Conservation (phyloP, 208 protist species). For the Wallacemonas collosoma region DNA sequence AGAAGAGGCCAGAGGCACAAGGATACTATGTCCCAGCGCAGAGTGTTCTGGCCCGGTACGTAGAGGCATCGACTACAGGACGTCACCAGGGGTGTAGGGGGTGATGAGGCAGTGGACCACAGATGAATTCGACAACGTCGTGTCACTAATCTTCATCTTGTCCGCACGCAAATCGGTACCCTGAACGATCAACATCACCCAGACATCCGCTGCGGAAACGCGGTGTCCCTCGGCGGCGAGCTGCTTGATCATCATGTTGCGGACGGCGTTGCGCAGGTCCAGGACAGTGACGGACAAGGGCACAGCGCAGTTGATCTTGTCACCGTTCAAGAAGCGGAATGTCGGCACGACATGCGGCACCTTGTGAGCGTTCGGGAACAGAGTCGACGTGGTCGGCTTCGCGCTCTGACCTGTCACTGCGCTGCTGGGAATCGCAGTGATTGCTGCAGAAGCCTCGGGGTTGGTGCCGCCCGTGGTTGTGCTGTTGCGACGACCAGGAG, state of each 20-base stretch:
- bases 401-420: neutral
- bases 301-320: neutral
- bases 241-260: neutral
- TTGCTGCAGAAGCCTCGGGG: neutral
- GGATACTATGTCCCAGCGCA: no score
- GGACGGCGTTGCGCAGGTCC: neutral
- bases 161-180: slow-evolving; percentile 2
- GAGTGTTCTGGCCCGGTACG: no score
- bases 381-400: neutral
- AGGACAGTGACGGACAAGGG: neutral
- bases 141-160: neutral
- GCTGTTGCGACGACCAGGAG: no score
- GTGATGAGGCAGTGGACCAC: slow-evolving; percentile 15
- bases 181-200: slow-evolving; percentile 12
- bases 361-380: neutral
- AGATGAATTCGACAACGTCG: neutral
- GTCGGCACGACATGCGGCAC: slow-evolving; percentile 1
- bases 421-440: neutral
- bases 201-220: neutral
- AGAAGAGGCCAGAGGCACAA: neutral
- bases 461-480: no score
- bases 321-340: slow-evolving; percentile 16
- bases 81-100: slow-evolving; percentile 7
- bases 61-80: neutral
- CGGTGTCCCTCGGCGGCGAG: slow-evolving; percentile 1